phyloP scores from a whole-genome alignment of 257 asterid species.

The Scutellaria barbata region DNA sequence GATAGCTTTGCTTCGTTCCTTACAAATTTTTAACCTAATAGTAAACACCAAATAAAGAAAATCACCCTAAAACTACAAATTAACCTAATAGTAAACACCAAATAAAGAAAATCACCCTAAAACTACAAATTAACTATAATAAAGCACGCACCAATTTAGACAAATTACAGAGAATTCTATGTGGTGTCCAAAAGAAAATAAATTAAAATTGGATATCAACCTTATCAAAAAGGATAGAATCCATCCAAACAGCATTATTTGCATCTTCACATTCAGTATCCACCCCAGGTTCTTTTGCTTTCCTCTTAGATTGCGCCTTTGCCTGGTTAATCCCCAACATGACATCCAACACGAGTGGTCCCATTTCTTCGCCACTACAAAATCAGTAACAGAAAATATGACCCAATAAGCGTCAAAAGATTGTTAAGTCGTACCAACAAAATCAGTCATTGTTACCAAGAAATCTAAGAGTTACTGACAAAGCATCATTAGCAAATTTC shows the following conservation, averaged over 20 bases:
- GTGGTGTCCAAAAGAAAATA: conserved; percentile 4
- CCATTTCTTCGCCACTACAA: conserved; percentile 77
- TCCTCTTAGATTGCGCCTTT: conserved; percentile 38
- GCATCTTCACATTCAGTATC: conserved; percentile 51
- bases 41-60: conserved; percentile 19
- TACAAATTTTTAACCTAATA: background rate
- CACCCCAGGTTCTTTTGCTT: conserved; percentile 43
- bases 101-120: conserved; percentile 5
- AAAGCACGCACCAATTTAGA: background rate
- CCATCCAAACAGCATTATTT: conserved; percentile 34
- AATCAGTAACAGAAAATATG: conserved; percentile 20
- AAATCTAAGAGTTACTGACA: conserved; percentile 3
- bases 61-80: background rate
- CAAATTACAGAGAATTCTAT: background rate
- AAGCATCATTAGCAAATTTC: background rate
- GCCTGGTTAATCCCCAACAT: conserved; percentile 34
- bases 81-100: too few species aligned
- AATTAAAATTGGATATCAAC: conserved; percentile 31
- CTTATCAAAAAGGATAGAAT: conserved; percentile 44
- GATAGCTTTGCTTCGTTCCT: conserved; percentile 3
- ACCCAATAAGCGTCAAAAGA: conserved; percentile 6
- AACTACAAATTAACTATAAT: background rate
- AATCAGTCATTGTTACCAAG: background rate
- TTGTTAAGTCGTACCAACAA: background rate
- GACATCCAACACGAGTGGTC: conserved; percentile 54